Evolutionary conservation across 352 stramenopile species (phyloP).

Genomic region (Pythium aphanidermatum): DNA sequence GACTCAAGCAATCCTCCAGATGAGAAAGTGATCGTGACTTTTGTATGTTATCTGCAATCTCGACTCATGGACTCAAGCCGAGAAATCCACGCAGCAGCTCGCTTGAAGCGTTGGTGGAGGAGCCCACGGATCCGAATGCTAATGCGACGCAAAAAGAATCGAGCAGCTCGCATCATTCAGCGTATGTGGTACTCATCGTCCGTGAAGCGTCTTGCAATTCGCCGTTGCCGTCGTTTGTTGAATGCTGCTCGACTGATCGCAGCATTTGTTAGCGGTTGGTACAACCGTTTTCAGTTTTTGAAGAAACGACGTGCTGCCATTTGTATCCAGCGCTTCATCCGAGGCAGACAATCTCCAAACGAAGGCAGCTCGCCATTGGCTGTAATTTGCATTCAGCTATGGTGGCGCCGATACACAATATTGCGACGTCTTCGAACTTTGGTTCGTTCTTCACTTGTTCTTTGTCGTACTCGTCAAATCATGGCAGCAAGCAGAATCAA

Average conservation of each 20-base stretch:
- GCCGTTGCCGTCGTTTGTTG: conserved; percentile 58
- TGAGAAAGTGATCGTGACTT: conserved; percentile 93
- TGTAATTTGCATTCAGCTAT: neutral
- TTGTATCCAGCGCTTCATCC: conserved; percentile 9
- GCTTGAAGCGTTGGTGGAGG: conserved; percentile 84
- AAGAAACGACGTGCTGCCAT: conserved; percentile 26
- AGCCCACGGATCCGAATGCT: conserved; percentile 43
- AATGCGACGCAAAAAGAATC: conserved; percentile 55
- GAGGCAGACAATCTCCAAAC: neutral
- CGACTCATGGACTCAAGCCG: conserved; percentile 91
- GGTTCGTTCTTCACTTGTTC: too few relatives aligned
- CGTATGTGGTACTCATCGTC: conserved; percentile 81
- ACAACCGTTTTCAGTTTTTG: conserved; percentile 10
- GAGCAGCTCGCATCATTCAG: conserved; percentile 52
- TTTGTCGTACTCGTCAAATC: too few relatives aligned
- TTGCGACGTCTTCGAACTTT: too few relatives aligned
- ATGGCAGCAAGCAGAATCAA: too few relatives aligned
- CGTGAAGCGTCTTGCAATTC: conserved; percentile 59
- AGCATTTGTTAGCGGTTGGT: conserved; percentile 13
- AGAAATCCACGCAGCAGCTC: conserved; percentile 87
- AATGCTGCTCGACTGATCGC: conserved; percentile 54
- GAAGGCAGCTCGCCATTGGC: neutral
- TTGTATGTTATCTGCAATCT: conserved; percentile 92
- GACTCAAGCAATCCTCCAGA: conserved; percentile 88
- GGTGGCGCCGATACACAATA: neutral